These are phyloP conservation scores for Grosmannia penicillata DNA, from an alignment of 2,329 filamentous ascomycete species.

Conservation along the genomic window DNA sequence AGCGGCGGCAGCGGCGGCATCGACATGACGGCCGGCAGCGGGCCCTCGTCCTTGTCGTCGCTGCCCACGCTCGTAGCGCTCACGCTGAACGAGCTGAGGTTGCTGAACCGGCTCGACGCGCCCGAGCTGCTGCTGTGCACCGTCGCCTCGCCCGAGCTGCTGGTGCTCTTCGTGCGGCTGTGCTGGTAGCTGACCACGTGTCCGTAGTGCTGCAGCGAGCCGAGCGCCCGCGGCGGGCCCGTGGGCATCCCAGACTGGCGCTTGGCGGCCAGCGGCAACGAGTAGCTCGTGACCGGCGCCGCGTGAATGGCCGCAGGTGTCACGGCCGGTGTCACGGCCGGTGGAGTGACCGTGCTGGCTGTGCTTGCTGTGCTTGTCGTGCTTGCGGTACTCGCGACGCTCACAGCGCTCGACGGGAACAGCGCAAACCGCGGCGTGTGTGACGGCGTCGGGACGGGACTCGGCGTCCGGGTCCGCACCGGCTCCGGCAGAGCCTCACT, in stretches of 20 bases:
- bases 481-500: not conserved
- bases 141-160: constrained; percentile 6
- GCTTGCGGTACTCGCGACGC: no score
- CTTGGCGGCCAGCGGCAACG: not conserved
- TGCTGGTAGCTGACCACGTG: constrained; percentile 1
- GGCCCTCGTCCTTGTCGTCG: not conserved
- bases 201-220: not conserved
- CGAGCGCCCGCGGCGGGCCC: not conserved
- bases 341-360: no score
- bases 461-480: not conserved
- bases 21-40: no score
- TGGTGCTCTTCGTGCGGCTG: constrained; percentile 8
- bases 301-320: not conserved
- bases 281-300: no score
- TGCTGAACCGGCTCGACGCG: constrained; percentile 1
- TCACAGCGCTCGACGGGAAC: not conserved
- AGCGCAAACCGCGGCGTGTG: not conserved
- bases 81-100: constrained; percentile 1
- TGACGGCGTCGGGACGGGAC: not conserved
- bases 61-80: constrained; percentile 1
- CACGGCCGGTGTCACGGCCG: no score
- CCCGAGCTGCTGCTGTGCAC: constrained; percentile 2
- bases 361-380: no score
- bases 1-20: not conserved
- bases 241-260: not conserved